These are phyloP conservation scores for Ogataea polymorpha DNA, from an alignment of 805 yeast genomes.

Conservation along the genomic window DNA sequence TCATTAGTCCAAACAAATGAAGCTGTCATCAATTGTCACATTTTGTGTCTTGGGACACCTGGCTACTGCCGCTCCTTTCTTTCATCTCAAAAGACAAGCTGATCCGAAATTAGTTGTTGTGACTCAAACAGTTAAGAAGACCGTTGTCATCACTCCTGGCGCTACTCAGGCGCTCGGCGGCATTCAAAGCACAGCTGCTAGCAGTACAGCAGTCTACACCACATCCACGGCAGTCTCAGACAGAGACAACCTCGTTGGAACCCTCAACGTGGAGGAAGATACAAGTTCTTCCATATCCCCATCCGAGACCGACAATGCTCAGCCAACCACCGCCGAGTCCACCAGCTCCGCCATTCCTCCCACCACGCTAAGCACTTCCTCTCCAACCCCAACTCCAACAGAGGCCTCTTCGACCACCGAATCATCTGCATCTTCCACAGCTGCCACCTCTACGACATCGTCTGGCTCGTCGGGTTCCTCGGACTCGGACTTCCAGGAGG, in stretches of 20 bases:
- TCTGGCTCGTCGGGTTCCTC: constrained; percentile 4
- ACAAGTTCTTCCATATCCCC: constrained; percentile 13
- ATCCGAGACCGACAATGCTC: constrained; percentile 4
- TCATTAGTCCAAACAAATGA: constrained; percentile 6
- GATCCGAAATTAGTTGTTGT: constrained; percentile 23
- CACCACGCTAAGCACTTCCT: constrained; percentile 15
- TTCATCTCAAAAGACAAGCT: constrained; percentile 20
- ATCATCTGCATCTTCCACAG: constrained; percentile 15
- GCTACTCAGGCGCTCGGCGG: constrained; percentile 20
- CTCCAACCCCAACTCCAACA: constrained; percentile 18
- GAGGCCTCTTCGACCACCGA: constrained; percentile 19
- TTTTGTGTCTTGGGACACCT: constrained; percentile 20
- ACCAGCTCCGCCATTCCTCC: constrained; percentile 8
- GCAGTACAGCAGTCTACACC: constrained; percentile 7
- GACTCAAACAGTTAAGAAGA: constrained; percentile 22
- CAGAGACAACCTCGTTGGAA: neutral
- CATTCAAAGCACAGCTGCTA: constrained; percentile 6
- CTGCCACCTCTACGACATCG: constrained; percentile 16
- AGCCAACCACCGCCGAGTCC: neutral
- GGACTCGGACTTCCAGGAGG: constrained; percentile 23
- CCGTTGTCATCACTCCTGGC: constrained; percentile 24
- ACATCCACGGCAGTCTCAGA: neutral
- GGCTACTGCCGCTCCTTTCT: constrained; percentile 25
- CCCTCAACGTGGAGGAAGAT: neutral
- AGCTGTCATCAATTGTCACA: constrained; percentile 20